Evolutionary conservation across 345 rosid species (phyloP).

Genomic region (Populus ilicifolia): DNA sequence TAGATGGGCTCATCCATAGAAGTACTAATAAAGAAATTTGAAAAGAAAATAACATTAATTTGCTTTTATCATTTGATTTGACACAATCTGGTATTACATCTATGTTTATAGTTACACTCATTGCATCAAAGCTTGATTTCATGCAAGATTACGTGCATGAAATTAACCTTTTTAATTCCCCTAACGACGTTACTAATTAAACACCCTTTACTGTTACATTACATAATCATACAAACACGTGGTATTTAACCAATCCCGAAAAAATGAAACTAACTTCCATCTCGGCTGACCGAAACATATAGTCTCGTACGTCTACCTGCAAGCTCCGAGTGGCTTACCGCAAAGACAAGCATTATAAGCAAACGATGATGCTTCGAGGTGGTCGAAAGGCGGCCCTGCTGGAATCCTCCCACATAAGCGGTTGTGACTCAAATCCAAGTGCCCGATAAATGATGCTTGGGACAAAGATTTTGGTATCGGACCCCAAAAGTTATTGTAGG

Average conservation of each 20-base stretch:
- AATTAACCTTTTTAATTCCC: background rate
- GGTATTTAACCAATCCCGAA: background rate
- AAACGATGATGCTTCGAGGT: constrained; percentile 80
- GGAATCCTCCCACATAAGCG: constrained; percentile 82
- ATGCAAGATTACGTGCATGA: constrained; percentile 15
- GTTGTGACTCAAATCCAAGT: constrained; percentile 85
- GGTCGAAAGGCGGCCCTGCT: constrained; percentile 68
- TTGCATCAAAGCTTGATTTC: background rate
- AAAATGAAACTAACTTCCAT: background rate
- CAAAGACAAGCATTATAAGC: constrained; percentile 66
- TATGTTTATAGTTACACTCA: background rate
- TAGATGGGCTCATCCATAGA: background rate
- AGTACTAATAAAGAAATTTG: background rate
- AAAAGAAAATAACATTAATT: background rate
- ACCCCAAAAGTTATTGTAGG: constrained; percentile 58
- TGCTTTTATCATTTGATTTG: background rate
- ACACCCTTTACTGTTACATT: background rate
- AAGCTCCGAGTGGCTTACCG: constrained; percentile 67
- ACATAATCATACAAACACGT: background rate
- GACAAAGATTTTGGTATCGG: constrained; percentile 56
- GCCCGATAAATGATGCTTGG: constrained; percentile 63
- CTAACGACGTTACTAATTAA: background rate
- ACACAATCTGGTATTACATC: background rate
- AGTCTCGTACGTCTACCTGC: constrained; percentile 19
- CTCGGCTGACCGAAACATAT: background rate